phyloP scores from a whole-genome alignment of 2,329 filamentous ascomycete species.

The Byssothecium circinans region DNA sequence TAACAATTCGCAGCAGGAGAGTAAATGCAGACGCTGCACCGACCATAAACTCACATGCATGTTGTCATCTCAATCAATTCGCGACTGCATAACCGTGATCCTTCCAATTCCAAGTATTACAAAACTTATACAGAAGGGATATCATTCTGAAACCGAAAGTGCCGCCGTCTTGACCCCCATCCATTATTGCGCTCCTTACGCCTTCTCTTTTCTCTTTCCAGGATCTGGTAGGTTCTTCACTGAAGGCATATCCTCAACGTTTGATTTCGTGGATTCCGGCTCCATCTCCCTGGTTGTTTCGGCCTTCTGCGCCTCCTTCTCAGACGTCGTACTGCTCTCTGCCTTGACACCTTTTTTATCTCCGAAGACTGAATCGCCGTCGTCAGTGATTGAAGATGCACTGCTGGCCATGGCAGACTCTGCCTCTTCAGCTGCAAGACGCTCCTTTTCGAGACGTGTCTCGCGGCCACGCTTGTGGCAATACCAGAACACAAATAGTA shows the following conservation, averaged over 20 bases:
- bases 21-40: too few species aligned
- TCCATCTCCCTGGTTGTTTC: conserved; percentile 15
- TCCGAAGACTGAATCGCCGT: conserved; percentile 34
- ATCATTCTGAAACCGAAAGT: conserved; percentile 13
- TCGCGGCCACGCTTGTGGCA: conserved; percentile 94
- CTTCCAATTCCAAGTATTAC: conserved; percentile 3
- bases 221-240: conserved; percentile 43
- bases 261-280: conserved; percentile 12
- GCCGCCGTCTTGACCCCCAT: too few species aligned
- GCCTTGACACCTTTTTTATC: conserved; percentile 9
- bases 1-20: too few species aligned
- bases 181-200: background rate
- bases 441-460: conserved; percentile 70
- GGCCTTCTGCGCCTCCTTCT: conserved; percentile 19
- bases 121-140: conserved; percentile 9
- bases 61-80: background rate
- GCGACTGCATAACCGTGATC: background rate
- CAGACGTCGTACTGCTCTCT: conserved; percentile 6
- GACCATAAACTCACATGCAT: too few species aligned
- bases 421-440: conserved; percentile 41
- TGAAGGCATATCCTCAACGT: conserved; percentile 38
- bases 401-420: conserved; percentile 31
- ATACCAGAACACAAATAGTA: conserved; percentile 96
- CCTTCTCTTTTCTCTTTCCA: conserved; percentile 1
- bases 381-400: conserved; percentile 32